Base-by-base conservation (phyloP, 2,329 filamentous ascomycete species). In the Cordyceps pruinosa region DNA sequence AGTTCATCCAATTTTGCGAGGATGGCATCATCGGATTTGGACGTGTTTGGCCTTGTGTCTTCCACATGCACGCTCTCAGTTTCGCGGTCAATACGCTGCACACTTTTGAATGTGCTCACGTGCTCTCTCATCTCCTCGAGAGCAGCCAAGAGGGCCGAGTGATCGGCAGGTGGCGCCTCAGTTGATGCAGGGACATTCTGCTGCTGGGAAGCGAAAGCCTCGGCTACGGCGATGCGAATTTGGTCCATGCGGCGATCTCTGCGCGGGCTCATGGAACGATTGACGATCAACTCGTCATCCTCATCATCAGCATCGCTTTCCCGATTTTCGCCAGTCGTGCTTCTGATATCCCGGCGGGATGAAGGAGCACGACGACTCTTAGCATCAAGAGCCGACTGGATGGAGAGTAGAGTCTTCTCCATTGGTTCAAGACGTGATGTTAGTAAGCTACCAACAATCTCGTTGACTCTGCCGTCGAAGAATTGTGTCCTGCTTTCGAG, bases 241-340 rank as follows among this genome's bases (percentile, higher is more conserved):
- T 93, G 90, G 58, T 97, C 91, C 65, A 92, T 72, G 64, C 84
- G 90, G 65, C 86, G 86, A 66, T 96, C 90, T 60, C 86, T 82
- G 58, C 83, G 82, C 19, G 91, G 90, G 63, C 92, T 97, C 63
- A 86, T 79, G 6, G 88, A 88, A 52, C 89, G 85, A 68, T 84
- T 79, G 61, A 78, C 73, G 59, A 74, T 60, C 56, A 84, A 80
- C 57, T 86, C 89, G 23, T 96, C 91, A 62, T 95, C 92, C 67
- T 96, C 91, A 61, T 96, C 92, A 69, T 97, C 93, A 12, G 94
- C 93, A 72, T 97, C 94, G 68, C 93, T 97, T 59, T 95, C 85
- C 48, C 83, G 78, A 4, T 80, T 67, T 30, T 90, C 88, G n/a
- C 78, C 83, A 47, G 88, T 92, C 41, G 83, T 72, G 69, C 86